Base-by-base conservation (phyloP, 169 alveolate species). In the Cryptosporidium baileyi region DNA sequence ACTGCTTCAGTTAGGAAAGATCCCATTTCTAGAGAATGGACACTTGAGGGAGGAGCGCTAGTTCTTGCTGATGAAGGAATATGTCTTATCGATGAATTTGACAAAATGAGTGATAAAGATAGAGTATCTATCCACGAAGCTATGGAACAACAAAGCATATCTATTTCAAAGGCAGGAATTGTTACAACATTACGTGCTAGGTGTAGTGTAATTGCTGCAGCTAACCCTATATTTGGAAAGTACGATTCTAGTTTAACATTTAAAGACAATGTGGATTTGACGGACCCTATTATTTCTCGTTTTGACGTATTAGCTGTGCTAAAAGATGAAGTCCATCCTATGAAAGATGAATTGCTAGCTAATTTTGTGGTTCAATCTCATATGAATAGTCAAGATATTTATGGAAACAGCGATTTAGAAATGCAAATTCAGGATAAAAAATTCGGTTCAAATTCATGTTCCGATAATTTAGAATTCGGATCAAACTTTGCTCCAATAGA, bases 151-250 rank as follows among this genome's bases (percentile, higher is more conserved):
- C 99, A 98, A 91, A 92, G 99, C 81, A 98, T 98, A 61, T 97
- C 99, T 36, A 97, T 98, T 67, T 95, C 99, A 19, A 98, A 98
- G 89, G 99, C 99, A 65, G 98, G 99, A 44, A 96, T 97, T 22
- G 99, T 97, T 13, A 95, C 99, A 24, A 93, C 99, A 11, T 93
- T 98, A 54, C 93, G 97, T 89, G 99, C 99, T 1, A 93, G 99
- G 82, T 98, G 99, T 89, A 93, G 98, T 41, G 99, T 98, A 40
- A 96, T 98, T 32, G 99, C 99, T 2, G 99, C 99, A n/a, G 99
- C 99, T 0, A 98, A 98, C 92, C 99, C 99, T 38, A 92, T 82
- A 41, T 93, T 90, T 63, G 98, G 99, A 9, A 91, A 99, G 60
- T 98, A 98, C 90, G 99, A 98, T 82, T 96, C 98, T 19, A 92